A percentile compares a stretch with the other conserved stretches of the same genome.
phyloP scores from a whole-genome alignment of 2,329 filamentous ascomycete species.

The Ceratocystis harringtonii region DNA sequence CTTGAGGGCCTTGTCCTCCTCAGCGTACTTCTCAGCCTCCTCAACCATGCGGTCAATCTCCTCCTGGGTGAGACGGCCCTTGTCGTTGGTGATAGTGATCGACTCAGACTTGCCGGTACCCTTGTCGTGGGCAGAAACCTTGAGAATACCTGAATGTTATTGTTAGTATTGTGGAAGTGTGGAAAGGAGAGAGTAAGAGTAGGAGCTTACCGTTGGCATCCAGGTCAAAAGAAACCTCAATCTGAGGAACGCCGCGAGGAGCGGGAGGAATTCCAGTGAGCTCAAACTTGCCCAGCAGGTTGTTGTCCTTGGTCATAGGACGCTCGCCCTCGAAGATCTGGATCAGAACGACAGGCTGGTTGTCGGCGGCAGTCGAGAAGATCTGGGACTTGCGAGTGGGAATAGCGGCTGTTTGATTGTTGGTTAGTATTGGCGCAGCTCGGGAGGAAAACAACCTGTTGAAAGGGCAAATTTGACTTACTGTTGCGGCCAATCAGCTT shows the following conservation, averaged over 20 bases:
- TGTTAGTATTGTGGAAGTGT: not conserved
- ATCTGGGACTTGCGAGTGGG: slow-evolving; percentile 96
- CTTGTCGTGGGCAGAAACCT: slow-evolving; percentile 93
- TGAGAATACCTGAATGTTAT: slow-evolving; percentile 47
- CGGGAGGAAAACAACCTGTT: not conserved
- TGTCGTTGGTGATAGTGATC: slow-evolving; percentile 99
- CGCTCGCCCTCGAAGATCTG: slow-evolving; percentile 93
- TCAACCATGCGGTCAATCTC: slow-evolving; percentile 99
- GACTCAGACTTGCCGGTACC: slow-evolving; percentile 93
- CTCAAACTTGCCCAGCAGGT: slow-evolving; percentile 95
- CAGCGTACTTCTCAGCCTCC: slow-evolving; percentile 96
- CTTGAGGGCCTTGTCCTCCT: slow-evolving; percentile 96
- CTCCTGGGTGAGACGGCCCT: slow-evolving; percentile 88
- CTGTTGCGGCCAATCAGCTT: slow-evolving; percentile 88
- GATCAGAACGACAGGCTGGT: slow-evolving; percentile 89
- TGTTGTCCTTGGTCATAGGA: slow-evolving; percentile 91
- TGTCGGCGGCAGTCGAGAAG: slow-evolving; percentile 92
- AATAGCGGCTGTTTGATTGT: slow-evolving; percentile 42
- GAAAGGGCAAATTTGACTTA: slow-evolving; percentile 5
- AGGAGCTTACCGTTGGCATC: slow-evolving; percentile 63
- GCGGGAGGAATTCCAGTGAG: slow-evolving; percentile 90
- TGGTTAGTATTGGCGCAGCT: not conserved
- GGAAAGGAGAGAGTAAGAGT: not conserved
- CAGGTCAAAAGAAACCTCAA: slow-evolving; percentile 94
- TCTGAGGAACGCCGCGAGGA: slow-evolving; percentile 91